Evolutionary conservation across 257 asterid genomes (phyloP).

Genomic region (Paraleonurus japonicus): DNA sequence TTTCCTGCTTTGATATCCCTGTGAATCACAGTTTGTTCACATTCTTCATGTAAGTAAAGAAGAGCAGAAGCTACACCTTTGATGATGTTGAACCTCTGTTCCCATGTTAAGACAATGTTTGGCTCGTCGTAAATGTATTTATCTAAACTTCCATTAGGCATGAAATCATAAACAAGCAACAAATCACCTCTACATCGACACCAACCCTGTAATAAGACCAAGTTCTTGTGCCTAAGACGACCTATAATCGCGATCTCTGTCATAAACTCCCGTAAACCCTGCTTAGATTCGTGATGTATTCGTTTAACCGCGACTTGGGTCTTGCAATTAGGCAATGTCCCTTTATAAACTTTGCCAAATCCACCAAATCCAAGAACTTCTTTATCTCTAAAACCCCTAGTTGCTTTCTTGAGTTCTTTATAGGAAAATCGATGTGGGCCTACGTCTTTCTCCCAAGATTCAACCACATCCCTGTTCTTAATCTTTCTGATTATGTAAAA

Average conservation of each 20-base stretch:
- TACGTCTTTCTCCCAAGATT: conserved; percentile 64
- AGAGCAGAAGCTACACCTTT: conserved; percentile 65
- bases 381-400: conserved; percentile 54
- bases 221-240: conserved; percentile 68
- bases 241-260: conserved; percentile 59
- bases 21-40: conserved; percentile 80
- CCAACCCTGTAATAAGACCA: conserved; percentile 66
- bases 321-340: conserved; percentile 41
- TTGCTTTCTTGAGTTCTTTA: conserved; percentile 59
- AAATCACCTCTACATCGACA: conserved; percentile 51
- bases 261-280: conserved; percentile 57
- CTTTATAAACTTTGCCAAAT: conserved; percentile 71
- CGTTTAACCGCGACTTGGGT: conserved; percentile 60
- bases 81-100: conserved; percentile 60
- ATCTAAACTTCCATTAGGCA: conserved; percentile 81
- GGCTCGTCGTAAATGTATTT: conserved; percentile 56
- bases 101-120: conserved; percentile 48
- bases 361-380: conserved; percentile 78
- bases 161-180: conserved; percentile 69
- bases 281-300: conserved; percentile 53
- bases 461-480: conserved; percentile 55
- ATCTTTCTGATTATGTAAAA: conserved; percentile 34
- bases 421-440: conserved; percentile 72
- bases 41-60: conserved; percentile 63
- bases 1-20: conserved; percentile 76